Percentiles rank a stretch among this genome's conserved stretches.
Evolutionary conservation across 2,329 filamentous ascomycete genomes (phyloP).

Genomic region (Coniochaeta ligniaria): DNA sequence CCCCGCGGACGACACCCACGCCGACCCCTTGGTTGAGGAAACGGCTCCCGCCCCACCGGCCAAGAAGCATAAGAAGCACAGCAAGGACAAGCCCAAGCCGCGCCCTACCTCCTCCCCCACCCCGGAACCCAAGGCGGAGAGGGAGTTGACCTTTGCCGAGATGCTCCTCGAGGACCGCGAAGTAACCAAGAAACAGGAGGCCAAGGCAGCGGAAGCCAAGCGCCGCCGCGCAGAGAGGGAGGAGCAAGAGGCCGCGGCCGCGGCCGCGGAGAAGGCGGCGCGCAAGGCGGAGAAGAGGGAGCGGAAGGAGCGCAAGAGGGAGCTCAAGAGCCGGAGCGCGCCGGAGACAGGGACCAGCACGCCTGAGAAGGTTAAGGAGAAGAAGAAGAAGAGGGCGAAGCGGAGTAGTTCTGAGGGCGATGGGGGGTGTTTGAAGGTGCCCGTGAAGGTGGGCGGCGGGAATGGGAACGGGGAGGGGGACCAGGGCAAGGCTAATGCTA

Average conservation of each 20-base stretch:
- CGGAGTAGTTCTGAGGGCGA: not conserved
- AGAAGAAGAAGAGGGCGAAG: constrained; percentile 6
- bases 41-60: not conserved
- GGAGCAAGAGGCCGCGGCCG: not conserved
- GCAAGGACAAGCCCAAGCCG: not conserved
- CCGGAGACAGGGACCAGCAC: not conserved
- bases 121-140: not conserved
- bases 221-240: not conserved
- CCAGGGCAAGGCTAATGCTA: constrained; percentile 11
- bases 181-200: not conserved
- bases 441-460: constrained; percentile 15
- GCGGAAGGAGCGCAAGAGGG: not conserved
- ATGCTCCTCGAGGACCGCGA: not conserved
- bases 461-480: constrained; percentile 12
- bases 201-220: not conserved
- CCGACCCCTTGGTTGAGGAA: not conserved
- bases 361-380: not conserved
- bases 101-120: not conserved
- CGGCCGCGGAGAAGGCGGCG: constrained; percentile 9
- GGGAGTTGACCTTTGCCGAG: not conserved
- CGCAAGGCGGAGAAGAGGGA: constrained; percentile 6
- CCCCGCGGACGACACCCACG: constrained; percentile 8
- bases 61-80: constrained; percentile 6
- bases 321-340: not conserved
- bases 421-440: not conserved